Conservation (phyloP, 164 flowering plant species). For the Berberis vulgaris region DNA sequence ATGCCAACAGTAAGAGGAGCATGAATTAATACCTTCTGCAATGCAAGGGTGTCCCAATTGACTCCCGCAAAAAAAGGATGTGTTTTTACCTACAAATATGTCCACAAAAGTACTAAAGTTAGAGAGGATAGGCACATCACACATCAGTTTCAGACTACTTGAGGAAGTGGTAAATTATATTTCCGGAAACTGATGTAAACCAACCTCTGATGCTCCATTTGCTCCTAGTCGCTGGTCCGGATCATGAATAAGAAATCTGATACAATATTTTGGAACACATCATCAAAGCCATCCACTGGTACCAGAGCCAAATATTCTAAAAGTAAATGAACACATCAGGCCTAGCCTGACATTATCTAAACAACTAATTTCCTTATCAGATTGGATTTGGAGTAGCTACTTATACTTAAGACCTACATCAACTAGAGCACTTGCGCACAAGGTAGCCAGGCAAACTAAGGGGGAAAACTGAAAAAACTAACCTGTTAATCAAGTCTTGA, state of each 20-base stretch:
- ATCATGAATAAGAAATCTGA: constrained; percentile 54
- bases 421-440: not conserved
- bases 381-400: no score
- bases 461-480: not conserved
- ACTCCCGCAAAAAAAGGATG: constrained; percentile 62
- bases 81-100: constrained; percentile 47
- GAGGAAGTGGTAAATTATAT: not conserved
- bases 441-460: not conserved
- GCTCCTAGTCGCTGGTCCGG: constrained; percentile 64
- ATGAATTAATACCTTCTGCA: constrained; percentile 44
- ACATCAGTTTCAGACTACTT: not conserved
- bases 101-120: not conserved
- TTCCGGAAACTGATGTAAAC: not conserved
- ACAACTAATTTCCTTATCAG: no score
- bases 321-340: no score
- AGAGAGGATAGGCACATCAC: not conserved
- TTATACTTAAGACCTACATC: not conserved
- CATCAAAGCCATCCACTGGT: no score
- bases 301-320: no score
- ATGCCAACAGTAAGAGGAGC: not conserved
- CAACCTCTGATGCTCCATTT: constrained; percentile 64
- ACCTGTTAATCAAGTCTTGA: constrained; percentile 71
- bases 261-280: constrained; percentile 1
- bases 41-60: constrained; percentile 68
- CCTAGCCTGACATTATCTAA: no score